A percentile compares a stretch with the other conserved stretches of the same genome.
Evolutionary conservation across 306 rosid species (phyloP).

Genomic region (Begonia loranthoides): DNA sequence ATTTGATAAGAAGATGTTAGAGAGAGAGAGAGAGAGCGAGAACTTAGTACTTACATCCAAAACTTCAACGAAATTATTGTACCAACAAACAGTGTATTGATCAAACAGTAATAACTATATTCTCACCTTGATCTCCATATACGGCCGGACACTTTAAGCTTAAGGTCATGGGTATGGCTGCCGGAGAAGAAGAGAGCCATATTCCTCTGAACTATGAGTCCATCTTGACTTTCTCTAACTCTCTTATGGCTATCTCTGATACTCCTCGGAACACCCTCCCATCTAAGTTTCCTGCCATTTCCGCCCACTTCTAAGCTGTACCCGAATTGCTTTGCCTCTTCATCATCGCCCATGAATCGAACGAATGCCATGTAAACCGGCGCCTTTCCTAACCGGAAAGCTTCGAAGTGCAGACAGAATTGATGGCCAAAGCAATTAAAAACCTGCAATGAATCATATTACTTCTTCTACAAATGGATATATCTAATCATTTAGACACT

Average conservation of each 20-base stretch:
- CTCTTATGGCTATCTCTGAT: constrained; percentile 40
- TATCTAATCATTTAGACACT: no score
- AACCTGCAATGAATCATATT: constrained; percentile 19
- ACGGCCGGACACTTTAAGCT: constrained; percentile 35
- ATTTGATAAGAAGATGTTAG: no score
- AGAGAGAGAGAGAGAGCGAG: no score
- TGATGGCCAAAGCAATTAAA: constrained; percentile 43
- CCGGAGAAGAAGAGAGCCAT: constrained; percentile 40
- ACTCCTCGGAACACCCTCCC: constrained; percentile 51
- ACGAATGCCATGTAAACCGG: constrained; percentile 50
- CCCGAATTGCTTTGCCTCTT: constrained; percentile 35
- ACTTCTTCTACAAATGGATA: no score
- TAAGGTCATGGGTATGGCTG: constrained; percentile 30
- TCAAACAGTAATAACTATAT: background rate
- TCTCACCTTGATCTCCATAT: constrained; percentile 35
- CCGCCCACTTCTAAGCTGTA: constrained; percentile 46
- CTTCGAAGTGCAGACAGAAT: constrained; percentile 47
- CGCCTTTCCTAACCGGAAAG: constrained; percentile 35
- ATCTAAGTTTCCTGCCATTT: constrained; percentile 29
- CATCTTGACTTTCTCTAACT: constrained; percentile 42
- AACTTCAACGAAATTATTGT: no score
- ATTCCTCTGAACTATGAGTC: constrained; percentile 36
- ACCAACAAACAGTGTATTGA: no score
- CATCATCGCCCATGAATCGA: constrained; percentile 51
- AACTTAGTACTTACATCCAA: no score